Evolutionary conservation across 768 basidiomycete genomes (phyloP).

Genomic region (Rhizopogon vinicolor): DNA sequence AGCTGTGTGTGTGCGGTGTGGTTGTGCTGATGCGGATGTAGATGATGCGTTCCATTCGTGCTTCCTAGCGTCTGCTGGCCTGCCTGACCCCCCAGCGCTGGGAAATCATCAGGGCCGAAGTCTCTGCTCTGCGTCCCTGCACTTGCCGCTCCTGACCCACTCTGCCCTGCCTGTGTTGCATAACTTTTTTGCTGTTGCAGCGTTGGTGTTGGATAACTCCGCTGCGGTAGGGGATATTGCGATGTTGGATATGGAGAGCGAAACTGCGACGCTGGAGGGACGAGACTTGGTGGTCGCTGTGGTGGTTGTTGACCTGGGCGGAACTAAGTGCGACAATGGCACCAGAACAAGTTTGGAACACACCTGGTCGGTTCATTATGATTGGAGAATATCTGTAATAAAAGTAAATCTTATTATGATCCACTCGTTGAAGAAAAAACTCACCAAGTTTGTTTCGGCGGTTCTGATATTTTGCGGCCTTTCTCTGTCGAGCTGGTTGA

Average conservation of each 20-base stretch:
- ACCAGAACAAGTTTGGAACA: conserved; percentile 15
- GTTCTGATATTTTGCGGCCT: conserved; percentile 10
- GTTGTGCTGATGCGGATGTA: conserved; percentile 32
- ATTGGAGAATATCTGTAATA: neutral
- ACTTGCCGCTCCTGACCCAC: conserved; percentile 19
- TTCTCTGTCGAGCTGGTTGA: conserved; percentile 10
- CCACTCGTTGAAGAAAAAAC: neutral
- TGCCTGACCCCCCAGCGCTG: conserved; percentile 71
- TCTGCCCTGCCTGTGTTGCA: conserved; percentile 73
- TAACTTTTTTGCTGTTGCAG: conserved; percentile 62
- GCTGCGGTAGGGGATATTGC: conserved; percentile 26
- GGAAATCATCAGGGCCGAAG: conserved; percentile 88
- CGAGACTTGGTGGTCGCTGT: conserved; percentile 74
- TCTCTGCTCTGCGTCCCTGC: conserved; percentile 19
- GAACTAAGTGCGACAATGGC: conserved; percentile 15
- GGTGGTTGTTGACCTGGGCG: conserved; percentile 75
- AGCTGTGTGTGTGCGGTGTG: conserved; percentile 24
- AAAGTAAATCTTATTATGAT: neutral
- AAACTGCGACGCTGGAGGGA: conserved; percentile 64
- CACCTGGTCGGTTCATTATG: conserved; percentile 61
- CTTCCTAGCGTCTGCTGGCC: conserved; percentile 24
- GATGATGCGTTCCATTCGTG: conserved; percentile 33
- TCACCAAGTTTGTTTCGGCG: conserved; percentile 4
- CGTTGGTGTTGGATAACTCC: conserved; percentile 33
- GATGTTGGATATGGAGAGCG: conserved; percentile 45